These are phyloP conservation scores for Chaetomium sp. DNA, from an alignment of 2,329 filamentous ascomycete species.

Conservation along the genomic window DNA sequence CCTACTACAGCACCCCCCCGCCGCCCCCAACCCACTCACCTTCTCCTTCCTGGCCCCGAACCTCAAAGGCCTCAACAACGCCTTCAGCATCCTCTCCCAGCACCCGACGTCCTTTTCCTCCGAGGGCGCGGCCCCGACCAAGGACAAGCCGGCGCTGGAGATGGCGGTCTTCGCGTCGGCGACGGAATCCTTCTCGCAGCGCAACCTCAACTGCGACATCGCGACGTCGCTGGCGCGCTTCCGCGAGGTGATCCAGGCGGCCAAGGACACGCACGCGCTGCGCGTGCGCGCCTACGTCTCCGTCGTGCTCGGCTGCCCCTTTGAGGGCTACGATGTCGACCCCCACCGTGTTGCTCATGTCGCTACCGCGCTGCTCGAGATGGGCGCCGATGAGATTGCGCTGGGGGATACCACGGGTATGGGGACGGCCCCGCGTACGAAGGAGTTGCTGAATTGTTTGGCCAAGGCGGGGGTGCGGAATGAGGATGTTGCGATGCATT, in stretches of 20 bases:
- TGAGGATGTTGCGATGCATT: slow-evolving; percentile 77
- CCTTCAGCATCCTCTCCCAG: slow-evolving; percentile 54
- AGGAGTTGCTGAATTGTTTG: slow-evolving; percentile 65
- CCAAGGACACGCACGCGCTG: slow-evolving; percentile 63
- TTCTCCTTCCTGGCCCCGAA: slow-evolving; percentile 86
- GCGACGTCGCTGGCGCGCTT: slow-evolving; percentile 72
- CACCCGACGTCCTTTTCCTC: slow-evolving; percentile 54
- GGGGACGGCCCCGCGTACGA: slow-evolving; percentile 74
- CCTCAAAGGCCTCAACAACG: slow-evolving; percentile 68
- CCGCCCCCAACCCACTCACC: slow-evolving; percentile 59
- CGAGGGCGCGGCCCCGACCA: slow-evolving; percentile 44
- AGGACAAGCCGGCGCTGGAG: slow-evolving; percentile 57
- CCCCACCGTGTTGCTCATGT: slow-evolving; percentile 66
- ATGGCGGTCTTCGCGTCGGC: slow-evolving; percentile 81
- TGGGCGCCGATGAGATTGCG: slow-evolving; percentile 88
- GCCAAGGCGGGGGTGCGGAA: slow-evolving; percentile 67
- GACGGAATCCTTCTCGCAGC: slow-evolving; percentile 76
- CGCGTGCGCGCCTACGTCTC: slow-evolving; percentile 79
- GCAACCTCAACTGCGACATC: slow-evolving; percentile 81
- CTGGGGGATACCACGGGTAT: slow-evolving; percentile 90
- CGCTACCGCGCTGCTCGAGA: slow-evolving; percentile 71
- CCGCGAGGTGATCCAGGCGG: slow-evolving; percentile 67
- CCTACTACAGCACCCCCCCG: slow-evolving; percentile 60
- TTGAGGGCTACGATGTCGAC: slow-evolving; percentile 66
- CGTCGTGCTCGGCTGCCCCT: slow-evolving; percentile 79